A percentile compares a stretch with the other conserved stretches of the same genome.
Conservation (phyloP, 805 yeast genomes). For the Schwanniomyces vanrijiae region DNA sequence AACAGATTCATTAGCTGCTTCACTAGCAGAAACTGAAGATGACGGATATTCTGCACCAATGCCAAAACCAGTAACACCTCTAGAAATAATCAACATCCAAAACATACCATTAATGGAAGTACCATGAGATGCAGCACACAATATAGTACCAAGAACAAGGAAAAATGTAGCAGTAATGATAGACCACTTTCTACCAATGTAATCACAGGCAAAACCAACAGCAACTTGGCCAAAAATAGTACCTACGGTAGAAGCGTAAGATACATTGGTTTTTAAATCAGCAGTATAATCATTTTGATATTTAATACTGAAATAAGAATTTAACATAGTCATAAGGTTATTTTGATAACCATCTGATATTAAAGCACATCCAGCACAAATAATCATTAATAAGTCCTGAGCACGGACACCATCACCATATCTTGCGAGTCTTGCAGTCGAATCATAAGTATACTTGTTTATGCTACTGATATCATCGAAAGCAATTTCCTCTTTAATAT, state of each 20-base stretch:
- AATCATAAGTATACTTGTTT: conserved; percentile 27
- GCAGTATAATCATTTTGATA: conserved; percentile 47
- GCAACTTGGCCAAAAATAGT: conserved; percentile 70
- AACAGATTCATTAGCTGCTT: conserved; percentile 69
- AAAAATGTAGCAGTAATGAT: conserved; percentile 61
- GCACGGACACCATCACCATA: conserved; percentile 21
- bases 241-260: conserved; percentile 68
- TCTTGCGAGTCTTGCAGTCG: conserved; percentile 29
- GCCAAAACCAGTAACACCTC: conserved; percentile 79
- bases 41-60: conserved; percentile 79
- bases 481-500: background rate
- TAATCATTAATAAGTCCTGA: conserved; percentile 43
- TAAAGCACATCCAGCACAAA: conserved; percentile 73
- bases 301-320: conserved; percentile 50
- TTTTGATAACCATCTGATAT: conserved; percentile 79
- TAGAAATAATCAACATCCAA: conserved; percentile 72
- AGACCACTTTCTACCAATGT: conserved; percentile 70
- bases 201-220: conserved; percentile 64
- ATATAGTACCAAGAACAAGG: conserved; percentile 60
- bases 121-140: conserved; percentile 75
- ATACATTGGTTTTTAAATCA: conserved; percentile 59
- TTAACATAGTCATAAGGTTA: conserved; percentile 69
- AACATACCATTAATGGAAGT: conserved; percentile 58
- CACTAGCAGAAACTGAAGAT: conserved; percentile 65
- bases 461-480: background rate